A percentile compares a stretch with the other conserved stretches of the same genome.
Conservation (phyloP, 2,329 filamentous ascomycete species). For the Fusarium nodosum region DNA sequence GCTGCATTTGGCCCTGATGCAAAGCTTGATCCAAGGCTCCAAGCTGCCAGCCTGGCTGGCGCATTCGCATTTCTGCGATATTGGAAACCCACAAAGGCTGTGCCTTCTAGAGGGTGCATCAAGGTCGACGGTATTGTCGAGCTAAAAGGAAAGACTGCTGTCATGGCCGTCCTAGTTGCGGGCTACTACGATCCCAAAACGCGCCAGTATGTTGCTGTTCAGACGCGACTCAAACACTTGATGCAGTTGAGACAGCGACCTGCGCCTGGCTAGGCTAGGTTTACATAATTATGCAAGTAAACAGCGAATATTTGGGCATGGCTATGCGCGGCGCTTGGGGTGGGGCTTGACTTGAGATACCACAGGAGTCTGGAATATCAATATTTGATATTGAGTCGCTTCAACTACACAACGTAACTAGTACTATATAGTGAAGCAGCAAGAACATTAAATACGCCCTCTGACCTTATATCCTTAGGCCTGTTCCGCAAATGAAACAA, state of each 20-base stretch:
- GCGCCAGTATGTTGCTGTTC: slow-evolving; percentile 58
- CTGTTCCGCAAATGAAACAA: slow-evolving; percentile 14
- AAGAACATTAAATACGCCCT: slow-evolving; percentile 22
- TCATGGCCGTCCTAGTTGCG: slow-evolving; percentile 64
- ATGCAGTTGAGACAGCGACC: slow-evolving; percentile 58
- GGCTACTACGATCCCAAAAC: slow-evolving; percentile 70
- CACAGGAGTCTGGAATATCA: slow-evolving; percentile 46
- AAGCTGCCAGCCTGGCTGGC: slow-evolving; percentile 53
- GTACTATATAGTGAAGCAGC: slow-evolving; percentile 8
- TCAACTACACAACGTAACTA: not conserved
- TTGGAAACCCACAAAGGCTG: slow-evolving; percentile 61
- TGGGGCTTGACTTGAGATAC: slow-evolving; percentile 48
- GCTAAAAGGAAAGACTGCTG: slow-evolving; percentile 61
- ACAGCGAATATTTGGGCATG: slow-evolving; percentile 22
- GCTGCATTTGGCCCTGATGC: slow-evolving; percentile 50
- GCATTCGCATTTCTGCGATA: slow-evolving; percentile 57
- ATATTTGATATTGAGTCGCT: slow-evolving; percentile 18
- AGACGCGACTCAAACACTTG: slow-evolving; percentile 61
- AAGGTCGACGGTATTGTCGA: slow-evolving; percentile 68
- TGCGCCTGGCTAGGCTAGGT: slow-evolving; percentile 47
- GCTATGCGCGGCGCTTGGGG: slow-evolving; percentile 50
- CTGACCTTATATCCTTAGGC: slow-evolving; percentile 9
- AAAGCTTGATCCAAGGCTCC: slow-evolving; percentile 54
- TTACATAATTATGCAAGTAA: not conserved
- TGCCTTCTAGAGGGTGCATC: slow-evolving; percentile 66